These are phyloP conservation scores for Aegilops sharonensis DNA, from an alignment of 176 grass and related monocot species.

Conservation along the genomic window DNA sequence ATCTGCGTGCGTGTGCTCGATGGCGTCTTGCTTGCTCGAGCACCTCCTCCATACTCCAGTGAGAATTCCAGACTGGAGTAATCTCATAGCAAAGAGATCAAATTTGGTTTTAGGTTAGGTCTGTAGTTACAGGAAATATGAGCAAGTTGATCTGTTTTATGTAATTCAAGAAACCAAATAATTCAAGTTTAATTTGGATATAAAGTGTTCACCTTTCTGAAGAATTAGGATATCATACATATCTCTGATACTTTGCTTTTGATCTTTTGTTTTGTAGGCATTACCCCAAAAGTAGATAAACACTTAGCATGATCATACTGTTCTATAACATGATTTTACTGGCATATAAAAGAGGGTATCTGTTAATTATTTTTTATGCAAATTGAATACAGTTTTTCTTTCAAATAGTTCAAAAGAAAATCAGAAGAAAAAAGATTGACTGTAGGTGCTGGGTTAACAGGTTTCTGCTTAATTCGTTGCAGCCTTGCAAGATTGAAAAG, in stretches of 20 bases:
- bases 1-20: background rate
- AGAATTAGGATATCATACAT: background rate
- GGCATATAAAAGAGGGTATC: background rate
- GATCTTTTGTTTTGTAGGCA: background rate
- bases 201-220: background rate
- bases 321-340: background rate
- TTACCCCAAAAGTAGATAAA: background rate
- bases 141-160: too few relatives aligned
- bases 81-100: background rate
- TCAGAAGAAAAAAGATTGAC: background rate
- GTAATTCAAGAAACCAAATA: too few relatives aligned
- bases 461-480: too few relatives aligned
- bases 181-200: too few relatives aligned
- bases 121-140: too few relatives aligned
- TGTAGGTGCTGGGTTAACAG: background rate
- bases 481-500: background rate
- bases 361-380: background rate
- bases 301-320: background rate
- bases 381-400: background rate
- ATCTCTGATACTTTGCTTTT: background rate
- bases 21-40: background rate
- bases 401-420: background rate
- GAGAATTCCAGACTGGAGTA: background rate
- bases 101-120: background rate
- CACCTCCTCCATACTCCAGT: background rate